A percentile compares a stretch with the other conserved stretches of the same genome.
phyloP scores from a whole-genome alignment of 352 stramenopile genomes.

The Phytophthora palmivora region DNA sequence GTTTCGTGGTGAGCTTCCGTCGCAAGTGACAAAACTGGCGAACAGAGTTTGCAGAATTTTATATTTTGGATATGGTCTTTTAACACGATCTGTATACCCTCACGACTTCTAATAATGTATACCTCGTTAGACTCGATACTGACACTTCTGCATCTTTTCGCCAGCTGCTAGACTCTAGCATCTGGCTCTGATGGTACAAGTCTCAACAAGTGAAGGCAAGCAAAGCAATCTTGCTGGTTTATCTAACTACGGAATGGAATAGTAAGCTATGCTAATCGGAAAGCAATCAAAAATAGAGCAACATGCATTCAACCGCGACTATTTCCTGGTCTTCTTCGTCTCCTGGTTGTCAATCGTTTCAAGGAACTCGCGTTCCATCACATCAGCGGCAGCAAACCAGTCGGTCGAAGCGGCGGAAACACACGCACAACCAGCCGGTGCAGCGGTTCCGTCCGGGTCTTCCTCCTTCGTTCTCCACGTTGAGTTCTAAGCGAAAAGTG shows the following conservation, averaged over 20 bases:
- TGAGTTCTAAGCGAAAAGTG: slow-evolving; percentile 46
- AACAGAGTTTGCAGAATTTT: slow-evolving; percentile 8
- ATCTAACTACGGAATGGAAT: slow-evolving; percentile 18
- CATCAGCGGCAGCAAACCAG: slow-evolving; percentile 39
- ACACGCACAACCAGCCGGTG: slow-evolving; percentile 2
- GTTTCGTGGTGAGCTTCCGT: slow-evolving; percentile 10
- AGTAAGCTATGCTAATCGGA: slow-evolving; percentile 14
- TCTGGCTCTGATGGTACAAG: slow-evolving; percentile 7
- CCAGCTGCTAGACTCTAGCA: slow-evolving; percentile 4
- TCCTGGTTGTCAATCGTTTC: slow-evolving; percentile 37
- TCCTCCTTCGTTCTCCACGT: slow-evolving; percentile 34
- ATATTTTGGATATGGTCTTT: background rate
- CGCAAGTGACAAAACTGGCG: slow-evolving; percentile 1
- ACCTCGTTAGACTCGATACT: background rate
- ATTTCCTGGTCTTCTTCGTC: slow-evolving; percentile 43
- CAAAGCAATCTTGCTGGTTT: slow-evolving; percentile 23
- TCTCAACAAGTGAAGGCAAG: slow-evolving; percentile 14
- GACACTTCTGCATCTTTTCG: background rate
- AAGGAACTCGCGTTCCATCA: slow-evolving; percentile 39
- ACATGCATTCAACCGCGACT: slow-evolving; percentile 55
- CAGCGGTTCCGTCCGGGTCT: slow-evolving; percentile 20
- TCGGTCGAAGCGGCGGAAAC: slow-evolving; percentile 23
- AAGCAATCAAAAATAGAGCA: slow-evolving; percentile 53
- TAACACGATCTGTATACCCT: background rate
- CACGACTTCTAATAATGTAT: background rate